phyloP scores from a whole-genome alignment of 306 rosid genomes.

The Rosa multiflora region DNA sequence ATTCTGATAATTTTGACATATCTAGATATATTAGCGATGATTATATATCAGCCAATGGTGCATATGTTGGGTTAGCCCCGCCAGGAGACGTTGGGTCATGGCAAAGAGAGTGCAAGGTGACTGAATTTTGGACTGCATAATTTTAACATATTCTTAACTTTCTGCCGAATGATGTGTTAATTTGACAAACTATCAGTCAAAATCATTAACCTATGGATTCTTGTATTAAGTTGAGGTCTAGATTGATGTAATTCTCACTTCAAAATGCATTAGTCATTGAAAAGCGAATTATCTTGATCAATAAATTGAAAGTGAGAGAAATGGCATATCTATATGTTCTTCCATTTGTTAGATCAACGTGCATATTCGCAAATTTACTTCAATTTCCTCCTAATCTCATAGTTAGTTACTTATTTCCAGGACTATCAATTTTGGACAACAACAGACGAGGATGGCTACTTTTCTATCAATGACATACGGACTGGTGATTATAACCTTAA shows the following conservation, averaged over 20 bases:
- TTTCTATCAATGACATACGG: slow-evolving; percentile 45
- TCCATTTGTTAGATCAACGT: neutral
- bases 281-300: too few species aligned
- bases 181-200: too few species aligned
- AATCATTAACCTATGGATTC: too few species aligned
- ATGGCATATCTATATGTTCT: neutral
- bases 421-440: slow-evolving; percentile 80
- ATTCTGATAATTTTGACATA: too few species aligned
- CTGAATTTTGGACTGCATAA: neutral
- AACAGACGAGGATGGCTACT: slow-evolving; percentile 74
- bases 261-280: too few species aligned
- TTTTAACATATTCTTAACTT: neutral
- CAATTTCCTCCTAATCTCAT: neutral
- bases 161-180: neutral
- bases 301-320: neutral
- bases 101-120: slow-evolving; percentile 88
- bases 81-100: slow-evolving; percentile 53
- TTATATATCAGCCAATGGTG: slow-evolving; percentile 34
- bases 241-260: neutral
- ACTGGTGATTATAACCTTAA: slow-evolving; percentile 59
- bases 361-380: neutral
- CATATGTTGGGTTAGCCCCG: slow-evolving; percentile 53
- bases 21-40: slow-evolving; percentile 27
- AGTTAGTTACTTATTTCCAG: slow-evolving; percentile 27
- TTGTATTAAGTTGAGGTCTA: neutral